Evolutionary conservation across 2,329 filamentous ascomycete genomes (phyloP), one percentile per base, ranked within the genome.

Genomic region (Neonectria magnoliae): DNA sequence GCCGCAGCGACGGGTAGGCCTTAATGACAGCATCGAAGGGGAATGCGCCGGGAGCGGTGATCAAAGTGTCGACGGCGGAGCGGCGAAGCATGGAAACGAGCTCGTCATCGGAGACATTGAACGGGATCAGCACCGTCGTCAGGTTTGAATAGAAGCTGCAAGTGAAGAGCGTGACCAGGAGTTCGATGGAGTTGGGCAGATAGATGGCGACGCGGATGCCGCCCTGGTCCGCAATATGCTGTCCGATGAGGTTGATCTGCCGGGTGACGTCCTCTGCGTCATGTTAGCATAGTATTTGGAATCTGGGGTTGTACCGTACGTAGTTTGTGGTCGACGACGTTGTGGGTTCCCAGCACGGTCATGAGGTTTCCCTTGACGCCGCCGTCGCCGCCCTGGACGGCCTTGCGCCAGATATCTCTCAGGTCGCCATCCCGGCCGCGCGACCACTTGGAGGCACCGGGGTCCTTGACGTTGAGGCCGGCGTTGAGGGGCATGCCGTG

Each of bases 161-260:
- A 61, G 94, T 93, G 74, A 99, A 97, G 20, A 98, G 82, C 8
- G 91, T 86, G 36, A 88, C 87, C 54, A 99, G 83, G 66, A 97
- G 89, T 80, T 99, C 96, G 73, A 97, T 85, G 51, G 94, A 97
- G 83, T 99, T 98, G 47, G 94, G 93, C 61, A 98, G 85, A 78
- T 97, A 97, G 68, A 98, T 87, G 67, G 94, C 96, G 33, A 98
- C 92, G 54, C 89, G 91, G 76, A 89, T 91, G 41, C 88, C 89
- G 60, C 90, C 88, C 68, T 91, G 87, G 72, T 92, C 87, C 62
- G 92, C 83, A 70, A 93, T 86, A 73, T 94, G 88, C 73, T 88
- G 87, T 67, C 96, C 96, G 73, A 98, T 89, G 29, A 96, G 86
- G 78, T 93, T 94, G 78, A 98, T 97, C 77, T 97, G 91, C 69